Evolutionary conservation across 2,329 filamentous ascomycete genomes (phyloP).

Genomic region (Fusarium guadeloupense): DNA sequence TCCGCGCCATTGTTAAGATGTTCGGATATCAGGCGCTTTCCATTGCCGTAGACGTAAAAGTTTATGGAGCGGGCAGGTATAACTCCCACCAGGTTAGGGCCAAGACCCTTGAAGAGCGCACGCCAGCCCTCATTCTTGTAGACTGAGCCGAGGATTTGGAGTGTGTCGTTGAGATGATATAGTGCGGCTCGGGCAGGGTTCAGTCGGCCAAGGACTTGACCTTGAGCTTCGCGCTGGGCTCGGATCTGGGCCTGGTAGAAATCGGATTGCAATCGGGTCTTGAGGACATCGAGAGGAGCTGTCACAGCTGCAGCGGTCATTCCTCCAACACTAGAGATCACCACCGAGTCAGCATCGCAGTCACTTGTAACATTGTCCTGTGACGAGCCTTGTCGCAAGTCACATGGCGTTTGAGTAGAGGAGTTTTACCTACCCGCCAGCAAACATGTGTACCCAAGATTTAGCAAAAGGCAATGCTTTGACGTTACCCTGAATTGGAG

Average conservation of each 20-base stretch:
- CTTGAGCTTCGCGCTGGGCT: slow-evolving; percentile 69
- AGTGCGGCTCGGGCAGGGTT: slow-evolving; percentile 71
- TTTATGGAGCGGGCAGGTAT: slow-evolving; percentile 91
- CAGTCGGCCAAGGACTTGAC: slow-evolving; percentile 59
- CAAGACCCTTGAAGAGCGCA: slow-evolving; percentile 91
- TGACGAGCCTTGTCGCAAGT: neutral
- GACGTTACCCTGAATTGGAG: slow-evolving; percentile 44
- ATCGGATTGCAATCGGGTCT: slow-evolving; percentile 91
- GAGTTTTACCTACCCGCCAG: slow-evolving; percentile 75
- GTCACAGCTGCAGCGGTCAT: slow-evolving; percentile 95
- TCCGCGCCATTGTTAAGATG: slow-evolving; percentile 76
- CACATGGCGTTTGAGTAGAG: neutral
- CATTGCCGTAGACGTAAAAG: slow-evolving; percentile 93
- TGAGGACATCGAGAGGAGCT: slow-evolving; percentile 91
- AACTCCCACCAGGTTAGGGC: slow-evolving; percentile 88
- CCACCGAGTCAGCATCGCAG: slow-evolving; percentile 23
- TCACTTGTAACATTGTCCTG: neutral
- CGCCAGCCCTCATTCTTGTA: slow-evolving; percentile 83
- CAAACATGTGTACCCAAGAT: slow-evolving; percentile 92
- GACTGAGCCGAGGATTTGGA: slow-evolving; percentile 84
- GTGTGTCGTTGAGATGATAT: slow-evolving; percentile 84
- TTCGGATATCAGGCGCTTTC: slow-evolving; percentile 82
- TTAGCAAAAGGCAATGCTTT: slow-evolving; percentile 68
- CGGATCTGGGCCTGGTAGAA: slow-evolving; percentile 89
- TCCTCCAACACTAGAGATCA: slow-evolving; percentile 73